phyloP scores from a whole-genome alignment of 306 rosid species.

The Sophora flavescens region DNA sequence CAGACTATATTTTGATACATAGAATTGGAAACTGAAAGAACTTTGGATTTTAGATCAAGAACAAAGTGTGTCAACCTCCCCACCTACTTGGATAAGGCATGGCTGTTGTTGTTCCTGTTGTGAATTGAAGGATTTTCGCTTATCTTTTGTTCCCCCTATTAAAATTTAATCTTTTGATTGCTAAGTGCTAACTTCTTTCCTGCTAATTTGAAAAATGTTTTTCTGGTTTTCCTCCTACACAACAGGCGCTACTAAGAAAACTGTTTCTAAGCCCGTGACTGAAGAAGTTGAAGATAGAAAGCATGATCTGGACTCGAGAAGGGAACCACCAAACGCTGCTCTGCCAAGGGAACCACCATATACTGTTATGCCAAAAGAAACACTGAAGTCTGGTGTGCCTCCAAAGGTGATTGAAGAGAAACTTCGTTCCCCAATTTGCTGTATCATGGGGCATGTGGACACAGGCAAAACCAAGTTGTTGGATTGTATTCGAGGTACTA shows the following conservation, averaged over 20 bases:
- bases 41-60: constrained; percentile 31
- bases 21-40: constrained; percentile 12
- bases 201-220: constrained; percentile 22
- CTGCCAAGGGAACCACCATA: constrained; percentile 44
- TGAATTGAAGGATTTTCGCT: constrained; percentile 5
- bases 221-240: constrained; percentile 41
- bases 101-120: background rate
- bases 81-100: background rate
- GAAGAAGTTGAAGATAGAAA: constrained; percentile 56
- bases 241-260: constrained; percentile 53
- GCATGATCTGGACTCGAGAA: constrained; percentile 44
- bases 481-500: constrained; percentile 94
- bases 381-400: constrained; percentile 42
- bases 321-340: constrained; percentile 41
- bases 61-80: constrained; percentile 2
- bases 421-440: constrained; percentile 98
- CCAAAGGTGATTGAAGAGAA: constrained; percentile 58
- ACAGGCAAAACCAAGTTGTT: constrained; percentile 95
- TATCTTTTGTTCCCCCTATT: constrained; percentile 7
- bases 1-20: background rate
- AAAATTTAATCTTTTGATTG: background rate
- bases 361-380: constrained; percentile 56
- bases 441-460: constrained; percentile 99
- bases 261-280: constrained; percentile 48
- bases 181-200: constrained; percentile 16